Conservation (phyloP, 129 eudicot genomes). For the Silybum marianum region DNA sequence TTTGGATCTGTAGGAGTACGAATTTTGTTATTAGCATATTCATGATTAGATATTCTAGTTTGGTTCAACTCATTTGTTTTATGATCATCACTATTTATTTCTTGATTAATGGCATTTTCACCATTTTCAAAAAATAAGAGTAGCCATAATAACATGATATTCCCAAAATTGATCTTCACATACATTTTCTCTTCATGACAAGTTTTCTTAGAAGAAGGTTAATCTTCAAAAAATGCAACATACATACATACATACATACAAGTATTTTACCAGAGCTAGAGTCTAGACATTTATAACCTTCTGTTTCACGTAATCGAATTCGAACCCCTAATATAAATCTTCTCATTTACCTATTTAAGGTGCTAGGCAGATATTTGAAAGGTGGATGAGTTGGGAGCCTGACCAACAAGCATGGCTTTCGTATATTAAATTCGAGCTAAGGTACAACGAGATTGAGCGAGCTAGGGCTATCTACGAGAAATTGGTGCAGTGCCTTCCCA, state of each 20-base stretch:
- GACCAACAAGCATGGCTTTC: slow-evolving; percentile 93
- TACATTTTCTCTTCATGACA: background rate
- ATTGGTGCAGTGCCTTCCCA: slow-evolving; percentile 76
- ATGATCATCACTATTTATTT: background rate
- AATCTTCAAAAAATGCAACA: background rate
- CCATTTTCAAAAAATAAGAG: background rate
- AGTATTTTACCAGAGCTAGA: background rate
- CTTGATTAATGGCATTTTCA: background rate
- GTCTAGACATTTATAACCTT: background rate
- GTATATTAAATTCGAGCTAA: slow-evolving; percentile 76
- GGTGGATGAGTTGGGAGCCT: slow-evolving; percentile 94
- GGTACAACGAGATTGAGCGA: slow-evolving; percentile 85
- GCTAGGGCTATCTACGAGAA: slow-evolving; percentile 77
- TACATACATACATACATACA: no score
- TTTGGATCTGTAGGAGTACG: background rate
- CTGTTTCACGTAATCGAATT: no score
- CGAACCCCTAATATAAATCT: background rate
- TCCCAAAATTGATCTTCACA: background rate
- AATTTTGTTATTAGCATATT: background rate
- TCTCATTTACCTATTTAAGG: slow-evolving; percentile 13
- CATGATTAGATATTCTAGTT: background rate
- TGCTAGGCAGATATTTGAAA: slow-evolving; percentile 82
- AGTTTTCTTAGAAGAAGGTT: background rate
- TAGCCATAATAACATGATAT: background rate
- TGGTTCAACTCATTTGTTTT: background rate